phyloP scores from a whole-genome alignment of 2,329 filamentous ascomycete genomes.

The Penicillium sp. region DNA sequence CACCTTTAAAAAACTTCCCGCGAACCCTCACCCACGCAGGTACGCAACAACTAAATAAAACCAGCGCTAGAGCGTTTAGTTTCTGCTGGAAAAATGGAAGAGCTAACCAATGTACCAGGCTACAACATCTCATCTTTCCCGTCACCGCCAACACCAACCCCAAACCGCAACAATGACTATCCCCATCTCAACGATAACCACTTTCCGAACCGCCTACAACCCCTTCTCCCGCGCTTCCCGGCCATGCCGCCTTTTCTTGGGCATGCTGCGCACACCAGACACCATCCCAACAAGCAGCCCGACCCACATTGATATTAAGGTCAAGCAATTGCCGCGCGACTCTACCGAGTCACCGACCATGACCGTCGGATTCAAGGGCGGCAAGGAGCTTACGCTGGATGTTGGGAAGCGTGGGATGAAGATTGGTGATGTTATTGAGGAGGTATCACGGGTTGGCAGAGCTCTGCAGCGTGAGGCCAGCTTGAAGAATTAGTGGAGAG shows the following conservation, averaged over 20 bases:
- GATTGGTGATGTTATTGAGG: slow-evolving; percentile 82
- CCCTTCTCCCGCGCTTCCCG: slow-evolving; percentile 79
- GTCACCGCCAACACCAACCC: not conserved
- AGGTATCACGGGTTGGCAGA: slow-evolving; percentile 87
- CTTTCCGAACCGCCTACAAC: slow-evolving; percentile 84
- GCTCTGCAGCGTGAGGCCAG: slow-evolving; percentile 79
- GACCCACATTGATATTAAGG: slow-evolving; percentile 70
- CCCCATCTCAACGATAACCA: slow-evolving; percentile 55
- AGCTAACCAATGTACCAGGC: not conserved
- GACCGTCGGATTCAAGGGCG: slow-evolving; percentile 88
- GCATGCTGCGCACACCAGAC: slow-evolving; percentile 77
- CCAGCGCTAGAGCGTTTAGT: not conserved
- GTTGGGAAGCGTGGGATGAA: slow-evolving; percentile 73
- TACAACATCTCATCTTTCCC: not conserved
- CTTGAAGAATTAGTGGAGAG: slow-evolving; percentile 50
- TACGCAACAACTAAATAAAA: slow-evolving; percentile 4
- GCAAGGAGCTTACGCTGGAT: slow-evolving; percentile 83
- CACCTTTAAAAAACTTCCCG: slow-evolving; percentile 16
- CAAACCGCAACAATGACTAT: slow-evolving; percentile 36
- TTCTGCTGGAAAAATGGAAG: not conserved
- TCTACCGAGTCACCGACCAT: slow-evolving; percentile 69
- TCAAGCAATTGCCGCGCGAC: slow-evolving; percentile 69
- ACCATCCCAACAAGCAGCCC: slow-evolving; percentile 76
- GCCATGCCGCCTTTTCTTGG: slow-evolving; percentile 83
- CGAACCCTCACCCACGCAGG: slow-evolving; percentile 3